Evolutionary conservation across 768 basidiomycete genomes (phyloP).

Genomic region (Termitomyces sp.): DNA sequence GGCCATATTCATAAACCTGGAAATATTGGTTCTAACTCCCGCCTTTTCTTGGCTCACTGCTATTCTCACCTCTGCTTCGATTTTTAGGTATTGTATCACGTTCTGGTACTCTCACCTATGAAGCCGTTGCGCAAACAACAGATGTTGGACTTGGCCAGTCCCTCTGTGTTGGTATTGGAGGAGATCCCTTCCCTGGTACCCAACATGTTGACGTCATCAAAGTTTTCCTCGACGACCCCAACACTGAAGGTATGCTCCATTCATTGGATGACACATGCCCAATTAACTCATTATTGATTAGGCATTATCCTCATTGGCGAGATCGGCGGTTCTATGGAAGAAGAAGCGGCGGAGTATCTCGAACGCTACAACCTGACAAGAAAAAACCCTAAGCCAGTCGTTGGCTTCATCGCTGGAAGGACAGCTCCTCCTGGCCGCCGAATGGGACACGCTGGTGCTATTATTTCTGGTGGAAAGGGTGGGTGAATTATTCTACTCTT

Average conservation of each 20-base stretch:
- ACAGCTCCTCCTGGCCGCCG: slow-evolving; percentile 97
- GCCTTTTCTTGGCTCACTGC: not conserved
- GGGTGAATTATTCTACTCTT: slow-evolving; percentile 14
- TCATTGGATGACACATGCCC: not conserved
- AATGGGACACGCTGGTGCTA: slow-evolving; percentile 98
- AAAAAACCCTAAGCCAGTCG: slow-evolving; percentile 86
- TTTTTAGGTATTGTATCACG: slow-evolving; percentile 85
- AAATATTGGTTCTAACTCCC: slow-evolving; percentile 66
- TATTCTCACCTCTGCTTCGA: not conserved
- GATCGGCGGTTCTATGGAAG: slow-evolving; percentile 99
- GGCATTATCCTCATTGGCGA: slow-evolving; percentile 98
- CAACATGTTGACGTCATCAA: slow-evolving; percentile 95
- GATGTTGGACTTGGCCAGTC: slow-evolving; percentile 95
- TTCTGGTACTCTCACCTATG: slow-evolving; percentile 95
- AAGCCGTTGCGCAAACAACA: slow-evolving; percentile 97
- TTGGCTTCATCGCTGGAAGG: slow-evolving; percentile 96
- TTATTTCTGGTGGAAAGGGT: slow-evolving; percentile 98
- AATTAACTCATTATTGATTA: slow-evolving; percentile 22
- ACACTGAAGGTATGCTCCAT: slow-evolving; percentile 69
- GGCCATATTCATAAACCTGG: slow-evolving; percentile 97
- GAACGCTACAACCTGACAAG: slow-evolving; percentile 90
- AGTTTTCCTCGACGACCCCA: slow-evolving; percentile 91
- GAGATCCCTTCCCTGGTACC: slow-evolving; percentile 95
- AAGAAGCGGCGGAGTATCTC: slow-evolving; percentile 96
- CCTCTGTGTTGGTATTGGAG: slow-evolving; percentile 95